Percentiles rank a stretch among this genome's conserved stretches.
phyloP scores from a whole-genome alignment of 148 eudicot genomes.

The Rhododendron simsii region DNA sequence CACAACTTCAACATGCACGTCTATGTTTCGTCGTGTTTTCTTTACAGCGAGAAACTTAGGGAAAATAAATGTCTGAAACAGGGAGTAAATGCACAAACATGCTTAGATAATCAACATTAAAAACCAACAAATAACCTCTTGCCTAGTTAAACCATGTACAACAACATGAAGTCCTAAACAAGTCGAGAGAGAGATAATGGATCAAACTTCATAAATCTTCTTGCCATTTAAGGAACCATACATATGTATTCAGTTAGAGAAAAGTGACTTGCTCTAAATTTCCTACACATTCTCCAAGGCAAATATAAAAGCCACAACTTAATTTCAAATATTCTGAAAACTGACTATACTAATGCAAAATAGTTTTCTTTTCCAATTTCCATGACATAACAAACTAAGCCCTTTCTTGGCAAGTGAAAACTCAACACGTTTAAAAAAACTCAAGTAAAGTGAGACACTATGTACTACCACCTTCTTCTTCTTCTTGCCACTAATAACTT shows the following conservation, averaged over 20 bases:
- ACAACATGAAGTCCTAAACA: not conserved
- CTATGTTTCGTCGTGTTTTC: too few relatives aligned
- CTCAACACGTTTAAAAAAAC: too few relatives aligned
- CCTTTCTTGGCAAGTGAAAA: too few relatives aligned
- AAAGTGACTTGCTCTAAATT: not conserved
- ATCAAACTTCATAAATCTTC: not conserved
- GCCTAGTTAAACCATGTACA: too few relatives aligned
- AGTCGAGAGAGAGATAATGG: not conserved
- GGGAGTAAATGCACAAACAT: too few relatives aligned
- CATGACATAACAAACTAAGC: not conserved
- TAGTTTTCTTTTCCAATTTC: not conserved
- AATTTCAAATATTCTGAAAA: not conserved
- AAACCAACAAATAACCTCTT: too few relatives aligned
- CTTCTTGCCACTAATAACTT: too few relatives aligned
- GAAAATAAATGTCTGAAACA: too few relatives aligned
- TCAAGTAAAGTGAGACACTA: too few relatives aligned
- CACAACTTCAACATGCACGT: not conserved
- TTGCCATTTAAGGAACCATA: not conserved
- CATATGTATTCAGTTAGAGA: not conserved
- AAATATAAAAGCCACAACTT: not conserved
- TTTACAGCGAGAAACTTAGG: too few relatives aligned
- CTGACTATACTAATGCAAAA: not conserved
- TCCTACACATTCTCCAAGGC: not conserved
- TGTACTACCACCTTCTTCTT: too few relatives aligned
- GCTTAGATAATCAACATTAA: too few relatives aligned